These are phyloP conservation scores for Aspergillus mulundensis DNA, from an alignment of 495 filamentous ascomycete species.

Conservation along the genomic window DNA sequence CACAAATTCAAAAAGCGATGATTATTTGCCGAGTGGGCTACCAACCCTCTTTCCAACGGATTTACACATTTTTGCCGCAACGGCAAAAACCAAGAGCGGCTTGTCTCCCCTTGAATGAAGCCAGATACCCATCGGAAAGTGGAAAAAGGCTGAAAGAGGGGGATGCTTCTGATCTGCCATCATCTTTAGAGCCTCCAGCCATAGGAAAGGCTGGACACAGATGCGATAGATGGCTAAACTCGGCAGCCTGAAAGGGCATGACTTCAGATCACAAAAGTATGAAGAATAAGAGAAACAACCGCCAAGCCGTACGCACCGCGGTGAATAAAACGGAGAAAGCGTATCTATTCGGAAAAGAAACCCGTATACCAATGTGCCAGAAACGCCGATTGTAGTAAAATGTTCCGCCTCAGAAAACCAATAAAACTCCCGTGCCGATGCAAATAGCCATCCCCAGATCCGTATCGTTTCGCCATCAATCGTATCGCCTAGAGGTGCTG, in stretches of 20 bases:
- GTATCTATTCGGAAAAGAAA: conserved; percentile 3
- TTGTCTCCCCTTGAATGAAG: conserved; percentile 36
- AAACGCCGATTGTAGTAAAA: not conserved
- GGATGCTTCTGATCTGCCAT: conserved; percentile 57
- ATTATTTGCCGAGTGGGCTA: not conserved
- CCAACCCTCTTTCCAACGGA: not conserved
- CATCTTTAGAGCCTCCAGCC: conserved; percentile 71
- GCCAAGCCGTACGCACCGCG: not conserved
- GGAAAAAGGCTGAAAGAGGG: conserved; percentile 32
- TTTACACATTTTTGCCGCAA: not conserved
- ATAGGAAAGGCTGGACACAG: conserved; percentile 45
- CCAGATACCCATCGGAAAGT: conserved; percentile 18
- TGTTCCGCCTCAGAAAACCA: not conserved
- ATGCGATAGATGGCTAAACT: conserved; percentile 53
- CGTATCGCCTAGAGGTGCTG: too few relatives aligned
- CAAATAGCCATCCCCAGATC: not conserved
- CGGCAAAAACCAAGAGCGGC: conserved; percentile 8
- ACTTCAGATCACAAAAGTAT: not conserved
- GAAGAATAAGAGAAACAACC: not conserved
- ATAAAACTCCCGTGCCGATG: not conserved
- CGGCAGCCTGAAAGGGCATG: not conserved
- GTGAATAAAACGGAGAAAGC: not conserved
- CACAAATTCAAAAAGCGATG: conserved; percentile 35
- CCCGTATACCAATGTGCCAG: not conserved
- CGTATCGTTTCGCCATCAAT: not conserved